Conservation (phyloP, 371 early-diverging fungal species). For the Mortierella polycephala region DNA sequence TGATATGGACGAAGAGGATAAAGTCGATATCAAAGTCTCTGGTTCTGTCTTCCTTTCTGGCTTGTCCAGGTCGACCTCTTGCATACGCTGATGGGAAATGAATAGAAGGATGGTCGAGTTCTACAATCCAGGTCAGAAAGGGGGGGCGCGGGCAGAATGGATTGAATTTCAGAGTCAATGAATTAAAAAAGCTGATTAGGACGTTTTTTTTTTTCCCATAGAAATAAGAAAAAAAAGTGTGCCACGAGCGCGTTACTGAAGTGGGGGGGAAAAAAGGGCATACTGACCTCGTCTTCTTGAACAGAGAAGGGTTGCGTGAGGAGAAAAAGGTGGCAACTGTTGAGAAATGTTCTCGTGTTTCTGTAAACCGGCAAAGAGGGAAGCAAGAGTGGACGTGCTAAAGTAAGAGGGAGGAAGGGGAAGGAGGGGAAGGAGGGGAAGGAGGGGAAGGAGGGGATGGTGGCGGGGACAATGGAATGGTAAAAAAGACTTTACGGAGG, state of each 20-base stretch:
- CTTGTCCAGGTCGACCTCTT: no score
- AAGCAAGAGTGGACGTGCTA: neutral
- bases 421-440: conserved; percentile 4
- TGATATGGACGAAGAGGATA: neutral
- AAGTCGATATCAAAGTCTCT: no score
- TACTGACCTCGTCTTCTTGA: neutral
- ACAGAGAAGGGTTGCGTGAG: no score
- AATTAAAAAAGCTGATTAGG: neutral
- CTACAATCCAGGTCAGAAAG: neutral
- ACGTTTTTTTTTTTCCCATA: no score
- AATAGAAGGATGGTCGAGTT: no score
- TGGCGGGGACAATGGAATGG: neutral
- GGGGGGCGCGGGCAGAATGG: neutral
- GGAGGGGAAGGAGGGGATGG: conserved; percentile 1
- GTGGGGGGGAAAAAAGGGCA: neutral
- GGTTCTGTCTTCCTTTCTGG: no score
- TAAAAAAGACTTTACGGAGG: neutral
- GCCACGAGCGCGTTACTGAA: no score
- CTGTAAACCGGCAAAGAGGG: neutral
- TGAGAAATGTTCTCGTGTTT: no score
- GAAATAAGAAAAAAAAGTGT: neutral
- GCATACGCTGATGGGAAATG: no score
- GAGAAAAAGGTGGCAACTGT: no score
- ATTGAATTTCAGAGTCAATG: neutral
- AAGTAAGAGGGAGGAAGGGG: conserved; percentile 3